Base-by-base conservation (phyloP, 192 early-diverging fungal genomes). In the Backusella westeae region DNA sequence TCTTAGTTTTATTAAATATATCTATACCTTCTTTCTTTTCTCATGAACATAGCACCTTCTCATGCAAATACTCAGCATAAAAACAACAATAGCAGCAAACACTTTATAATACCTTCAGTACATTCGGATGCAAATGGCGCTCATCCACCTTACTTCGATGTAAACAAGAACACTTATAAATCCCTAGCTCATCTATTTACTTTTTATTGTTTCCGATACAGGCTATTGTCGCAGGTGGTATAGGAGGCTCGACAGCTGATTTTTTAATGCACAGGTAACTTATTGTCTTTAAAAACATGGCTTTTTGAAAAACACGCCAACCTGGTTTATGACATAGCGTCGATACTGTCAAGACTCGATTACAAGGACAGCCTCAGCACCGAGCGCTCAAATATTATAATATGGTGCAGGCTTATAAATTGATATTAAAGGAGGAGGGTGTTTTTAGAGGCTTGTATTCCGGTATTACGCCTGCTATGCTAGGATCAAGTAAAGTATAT, bases 211-310 rank as follows among this genome's bases (percentile, higher is more conserved):
- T 65, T 17, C 35, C 39, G 29, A 35, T 34, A 26, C 65, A 89
- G 85, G 80, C 84, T 46, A 69, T 83, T 67, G 74, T 89, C 67
- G 87, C 84, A 34, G 87, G 87, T 34, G 85, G 87, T 67, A 73
- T 88, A 41, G 87, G 87, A 74, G 87, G 87, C 34, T 83, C 85
- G 2, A 77, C 82, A 15, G 86, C 86, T 1, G 86, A 88, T 78
- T 86, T 86, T 71, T 71, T 86, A 35, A 88, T 88, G 87, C 87
- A 89, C 72, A 89, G 87, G 87, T 89, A 84, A 71, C 67, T 2
- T 38, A 15, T n/a, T 36, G 15, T 26, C 49, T 63, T 41, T 41
- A 65, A 32, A 67, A 53, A 67, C 21, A 78, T 4, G 15, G 10
- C 1, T 8, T 68, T 12, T n/a, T 34, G 35, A 63, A 44, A 63